Evolutionary conservation across 75 land plant species (phyloP), one percentile per base, ranked within the genome.

Genomic region (Gnetum montanum): DNA sequence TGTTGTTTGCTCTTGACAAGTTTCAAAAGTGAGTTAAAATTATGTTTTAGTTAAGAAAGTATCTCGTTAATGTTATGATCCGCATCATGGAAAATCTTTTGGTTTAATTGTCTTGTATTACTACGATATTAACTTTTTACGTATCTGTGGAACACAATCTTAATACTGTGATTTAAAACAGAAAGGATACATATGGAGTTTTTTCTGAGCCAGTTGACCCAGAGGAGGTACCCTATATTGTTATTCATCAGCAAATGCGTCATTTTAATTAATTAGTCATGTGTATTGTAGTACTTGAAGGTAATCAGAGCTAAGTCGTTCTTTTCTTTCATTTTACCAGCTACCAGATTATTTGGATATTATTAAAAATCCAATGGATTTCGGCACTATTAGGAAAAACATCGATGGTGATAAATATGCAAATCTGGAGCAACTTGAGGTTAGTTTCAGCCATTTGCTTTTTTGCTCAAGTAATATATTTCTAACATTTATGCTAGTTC

Each of bases 181-280:
- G 97, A 77, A 91, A 84, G 53, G 97, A 91, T 50, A 81, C 83
- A 4, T 84, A 91, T 71, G 83, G 81, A 30, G 97, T 88, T 10
- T 91, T 81, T 65, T 68, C 94, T 23, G 97, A 88, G 37, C 94
- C 97, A 8, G 94, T 84, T 49, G 94, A 91, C 59, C 82, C 89
- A 7, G 61, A 69, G 16, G 85, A 88, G 86, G 97, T 88, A 31
- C 28, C 55, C 43, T 36, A 15, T 19, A 6, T 29, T 28, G 15
- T 33, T 7, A 7, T 10, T 6, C 28, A 33, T 40, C 15, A 40
- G n/a, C n/a, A n/a, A n/a, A n/a, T n/a, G n/a, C n/a, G n/a, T n/a
- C n/a, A n/a, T n/a, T n/a, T n/a, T n/a, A n/a, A n/a, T 18, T 23
- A 47, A 2, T 34, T 45, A 34, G 0, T 27, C n/a, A 8, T 10